Base-by-base conservation (phyloP, 75 land plant genomes). In the Pinus albicaulis region DNA sequence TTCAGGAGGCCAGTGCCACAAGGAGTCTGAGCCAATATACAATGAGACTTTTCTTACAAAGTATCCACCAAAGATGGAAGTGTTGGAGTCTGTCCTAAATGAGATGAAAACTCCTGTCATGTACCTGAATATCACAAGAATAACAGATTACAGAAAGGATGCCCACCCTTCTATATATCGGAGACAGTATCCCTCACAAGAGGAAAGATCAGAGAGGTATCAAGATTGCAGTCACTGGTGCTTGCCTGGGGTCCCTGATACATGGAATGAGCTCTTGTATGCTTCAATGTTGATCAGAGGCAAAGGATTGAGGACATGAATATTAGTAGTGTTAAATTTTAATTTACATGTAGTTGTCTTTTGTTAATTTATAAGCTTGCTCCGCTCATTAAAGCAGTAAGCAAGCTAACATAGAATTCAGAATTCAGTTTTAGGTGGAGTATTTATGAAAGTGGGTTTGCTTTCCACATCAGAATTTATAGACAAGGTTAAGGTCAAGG, bases 111-210 rank as follows among this genome's bases (percentile, higher is more conserved):
- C 81, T 2, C 87, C 80, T 5, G 88, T 92, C 12, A 64, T 80
- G 2, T 89, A 89, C 74, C 62, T 93, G 19, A 93, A 93, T 81
- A 82, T 93, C 48, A 93, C 94, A 14, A 87, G 85, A 75, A 76
- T 93, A 75, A 87, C 96, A 26, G 92, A 89, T 68, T 92, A 77
- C 75, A 72, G 94, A 57, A 93, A 93, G 74, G 96, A 93, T 69
- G 96, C 86, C 22, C 96, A 65, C 28, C 70, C 70, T 28, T 65
- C 41, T 28, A 65, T 65, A 65, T 65, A 26, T 65, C 3, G 70
- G 41, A 65, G 28, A 65, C 41, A 65, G 28, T 66, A 28, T 38
- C 44, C 15, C 8, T 66, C 44, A 25, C 71, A 66, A 38, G 71
- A 66, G 44, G 41, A 66, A 24, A 66, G 71, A 36, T 25, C 26